Conservation (phyloP, 2,329 filamentous ascomycete genomes). For the Myriosclerotinia curreyana region DNA sequence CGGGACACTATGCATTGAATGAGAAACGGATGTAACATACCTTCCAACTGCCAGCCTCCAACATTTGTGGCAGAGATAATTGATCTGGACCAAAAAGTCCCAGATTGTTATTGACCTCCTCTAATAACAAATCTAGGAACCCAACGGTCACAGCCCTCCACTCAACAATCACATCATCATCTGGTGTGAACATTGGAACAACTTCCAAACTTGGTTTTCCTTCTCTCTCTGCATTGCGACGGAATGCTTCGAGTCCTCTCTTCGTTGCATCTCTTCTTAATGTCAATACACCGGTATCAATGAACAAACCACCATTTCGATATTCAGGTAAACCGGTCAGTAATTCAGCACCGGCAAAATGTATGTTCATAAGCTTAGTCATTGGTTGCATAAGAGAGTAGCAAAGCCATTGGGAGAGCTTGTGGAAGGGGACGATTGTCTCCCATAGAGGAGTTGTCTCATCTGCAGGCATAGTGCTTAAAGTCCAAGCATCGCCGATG, state of each 20-base stretch:
- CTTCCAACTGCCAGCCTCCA: slow-evolving; percentile 98
- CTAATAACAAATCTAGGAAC: slow-evolving; percentile 67
- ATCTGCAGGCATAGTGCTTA: slow-evolving; percentile 67
- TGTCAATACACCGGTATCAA: slow-evolving; percentile 77
- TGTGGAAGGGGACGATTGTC: slow-evolving; percentile 86
- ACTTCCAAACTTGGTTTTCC: slow-evolving; percentile 71
- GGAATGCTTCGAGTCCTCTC: slow-evolving; percentile 67
- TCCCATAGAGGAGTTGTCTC: slow-evolving; percentile 64
- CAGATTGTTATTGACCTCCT: slow-evolving; percentile 65
- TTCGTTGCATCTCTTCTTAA: slow-evolving; percentile 68
- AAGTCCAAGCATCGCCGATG: slow-evolving; percentile 93
- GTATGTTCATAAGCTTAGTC: slow-evolving; percentile 73
- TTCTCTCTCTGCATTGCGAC: slow-evolving; percentile 67
- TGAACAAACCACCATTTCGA: slow-evolving; percentile 83
- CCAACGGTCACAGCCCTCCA: slow-evolving; percentile 75
- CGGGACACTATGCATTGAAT: slow-evolving; percentile 5
- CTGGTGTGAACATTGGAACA: slow-evolving; percentile 67
- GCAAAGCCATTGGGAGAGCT: slow-evolving; percentile 90
- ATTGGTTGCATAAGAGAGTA: slow-evolving; percentile 94
- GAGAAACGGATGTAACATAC: slow-evolving; percentile 48
- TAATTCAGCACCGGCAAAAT: slow-evolving; percentile 76
- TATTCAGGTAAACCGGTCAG: slow-evolving; percentile 90
- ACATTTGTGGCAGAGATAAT: slow-evolving; percentile 78
- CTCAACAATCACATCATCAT: slow-evolving; percentile 77
- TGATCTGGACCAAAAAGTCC: slow-evolving; percentile 66